Evolutionary conservation across 2,329 filamentous ascomycete species (phyloP).

Genomic region (Torrubiellomyces zombiae): DNA sequence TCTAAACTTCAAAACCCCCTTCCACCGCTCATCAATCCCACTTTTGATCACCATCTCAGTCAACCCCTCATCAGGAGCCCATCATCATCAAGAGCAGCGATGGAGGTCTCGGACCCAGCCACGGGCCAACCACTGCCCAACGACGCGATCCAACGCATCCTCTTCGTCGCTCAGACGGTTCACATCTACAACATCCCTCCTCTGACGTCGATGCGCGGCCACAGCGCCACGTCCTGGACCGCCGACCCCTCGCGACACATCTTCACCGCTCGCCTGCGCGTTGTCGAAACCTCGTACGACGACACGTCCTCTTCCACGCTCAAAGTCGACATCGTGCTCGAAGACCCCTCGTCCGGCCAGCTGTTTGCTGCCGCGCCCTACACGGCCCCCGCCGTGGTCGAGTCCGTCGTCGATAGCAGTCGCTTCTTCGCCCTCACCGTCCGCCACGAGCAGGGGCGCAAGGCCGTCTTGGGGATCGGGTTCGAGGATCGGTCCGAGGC

Average conservation of each 20-base stretch:
- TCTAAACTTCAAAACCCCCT: too few relatives aligned
- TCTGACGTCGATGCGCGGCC: conserved; percentile 59
- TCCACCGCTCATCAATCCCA: too few relatives aligned
- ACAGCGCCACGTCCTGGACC: conserved; percentile 66
- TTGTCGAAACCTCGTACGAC: conserved; percentile 55
- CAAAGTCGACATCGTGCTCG: conserved; percentile 61
- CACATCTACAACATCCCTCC: conserved; percentile 84
- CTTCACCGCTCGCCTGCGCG: conserved; percentile 67
- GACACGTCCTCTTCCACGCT: conserved; percentile 26
- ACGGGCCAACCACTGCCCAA: conserved; percentile 51
- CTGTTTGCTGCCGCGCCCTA: conserved; percentile 79
- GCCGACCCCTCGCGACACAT: conserved; percentile 54
- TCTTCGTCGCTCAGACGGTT: conserved; percentile 58
- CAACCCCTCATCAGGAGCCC: too few relatives aligned
- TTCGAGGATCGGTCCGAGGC: conserved; percentile 78
- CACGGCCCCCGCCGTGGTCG: conserved; percentile 45
- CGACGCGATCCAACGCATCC: conserved; percentile 70
- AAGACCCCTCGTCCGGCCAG: conserved; percentile 55
- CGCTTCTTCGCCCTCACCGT: conserved; percentile 77
- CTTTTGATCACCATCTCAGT: too few relatives aligned
- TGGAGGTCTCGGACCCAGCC: conserved; percentile 53
- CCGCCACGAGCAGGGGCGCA: conserved; percentile 55
- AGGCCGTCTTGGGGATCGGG: conserved; percentile 67
- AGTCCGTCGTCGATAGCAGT: conserved; percentile 62
- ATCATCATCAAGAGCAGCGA: too few relatives aligned